These are phyloP conservation scores for Nannochloris sp. DNA, from an alignment of 139 green algal genomes.

Conservation along the genomic window DNA sequence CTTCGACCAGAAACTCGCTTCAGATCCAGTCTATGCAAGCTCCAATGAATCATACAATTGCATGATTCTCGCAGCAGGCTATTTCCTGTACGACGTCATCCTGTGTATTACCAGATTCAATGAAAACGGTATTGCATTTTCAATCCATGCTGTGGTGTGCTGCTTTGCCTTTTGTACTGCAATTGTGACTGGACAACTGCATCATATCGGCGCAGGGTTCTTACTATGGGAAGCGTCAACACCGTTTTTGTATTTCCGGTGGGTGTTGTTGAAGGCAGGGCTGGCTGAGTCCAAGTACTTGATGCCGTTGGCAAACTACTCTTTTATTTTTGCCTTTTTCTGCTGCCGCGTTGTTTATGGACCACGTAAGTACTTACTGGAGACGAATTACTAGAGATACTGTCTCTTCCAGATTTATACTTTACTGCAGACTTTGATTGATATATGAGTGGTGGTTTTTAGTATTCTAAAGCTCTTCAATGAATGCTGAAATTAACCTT, in stretches of 20 bases:
- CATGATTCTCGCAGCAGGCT: conserved; percentile 10
- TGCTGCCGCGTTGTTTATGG: conserved; percentile 37
- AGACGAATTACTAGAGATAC: too few species aligned
- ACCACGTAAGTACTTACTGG: too few species aligned
- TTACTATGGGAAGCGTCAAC: conserved; percentile 38
- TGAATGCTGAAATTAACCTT: too few species aligned
- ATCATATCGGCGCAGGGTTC: conserved; percentile 20
- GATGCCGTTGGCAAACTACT: conserved; percentile 24
- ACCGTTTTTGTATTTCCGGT: conserved; percentile 45
- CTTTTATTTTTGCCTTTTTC: conserved; percentile 38
- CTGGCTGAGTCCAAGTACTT: neutral
- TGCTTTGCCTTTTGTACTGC: conserved; percentile 12
- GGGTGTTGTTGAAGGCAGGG: conserved; percentile 47
- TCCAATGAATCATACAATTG: neutral
- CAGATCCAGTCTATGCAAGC: neutral
- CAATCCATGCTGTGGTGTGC: conserved; percentile 22
- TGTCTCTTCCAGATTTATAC: too few species aligned
- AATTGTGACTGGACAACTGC: conserved; percentile 15
- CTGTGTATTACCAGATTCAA: conserved; percentile 1
- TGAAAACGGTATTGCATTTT: conserved; percentile 24
- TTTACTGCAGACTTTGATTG: too few species aligned
- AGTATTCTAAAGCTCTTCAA: too few species aligned
- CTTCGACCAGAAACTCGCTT: neutral
- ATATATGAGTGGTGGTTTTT: too few species aligned
- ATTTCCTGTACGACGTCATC: conserved; percentile 25